Conservation (phyloP, 805 yeast genomes). For the Clavispora santaluciae region DNA sequence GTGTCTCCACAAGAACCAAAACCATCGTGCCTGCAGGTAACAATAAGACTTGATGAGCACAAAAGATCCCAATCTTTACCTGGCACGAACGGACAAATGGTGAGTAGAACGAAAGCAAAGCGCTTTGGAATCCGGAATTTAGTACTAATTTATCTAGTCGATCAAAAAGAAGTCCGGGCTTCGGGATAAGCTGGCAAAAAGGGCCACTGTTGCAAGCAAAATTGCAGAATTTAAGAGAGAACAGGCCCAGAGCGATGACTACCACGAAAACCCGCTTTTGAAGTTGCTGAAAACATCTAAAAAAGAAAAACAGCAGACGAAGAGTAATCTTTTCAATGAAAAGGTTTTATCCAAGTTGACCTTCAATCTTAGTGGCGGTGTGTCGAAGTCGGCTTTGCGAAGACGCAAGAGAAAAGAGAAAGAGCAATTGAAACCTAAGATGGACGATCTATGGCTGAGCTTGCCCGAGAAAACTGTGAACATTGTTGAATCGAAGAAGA, state of each 20-base stretch:
- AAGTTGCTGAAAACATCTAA: constrained; percentile 50
- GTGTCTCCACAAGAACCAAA: background rate
- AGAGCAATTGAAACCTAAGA: constrained; percentile 62
- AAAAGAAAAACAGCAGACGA: constrained; percentile 45
- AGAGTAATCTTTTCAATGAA: constrained; percentile 33
- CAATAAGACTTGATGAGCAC: background rate
- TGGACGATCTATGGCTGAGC: constrained; percentile 57
- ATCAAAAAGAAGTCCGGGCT: constrained; percentile 32
- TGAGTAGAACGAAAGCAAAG: background rate
- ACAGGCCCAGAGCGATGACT: constrained; percentile 9
- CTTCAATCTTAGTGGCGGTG: constrained; percentile 36
- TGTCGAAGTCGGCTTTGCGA: constrained; percentile 63
- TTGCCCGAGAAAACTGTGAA: constrained; percentile 33
- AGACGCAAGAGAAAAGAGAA: constrained; percentile 57
- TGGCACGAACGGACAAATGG: constrained; percentile 2
- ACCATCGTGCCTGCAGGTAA: background rate
- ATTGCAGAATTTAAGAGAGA: constrained; percentile 24
- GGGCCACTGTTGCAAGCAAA: constrained; percentile 20
- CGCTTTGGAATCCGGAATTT: background rate
- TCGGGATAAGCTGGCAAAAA: constrained; percentile 27
- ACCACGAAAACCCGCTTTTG: constrained; percentile 44
- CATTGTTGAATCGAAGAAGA: constrained; percentile 9
- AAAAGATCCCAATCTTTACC: background rate
- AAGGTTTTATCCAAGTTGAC: constrained; percentile 24
- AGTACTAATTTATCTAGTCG: constrained; percentile 17